These are phyloP conservation scores for Coemansia sp. DNA, from an alignment of 192 early-diverging fungal genomes.

Conservation along the genomic window DNA sequence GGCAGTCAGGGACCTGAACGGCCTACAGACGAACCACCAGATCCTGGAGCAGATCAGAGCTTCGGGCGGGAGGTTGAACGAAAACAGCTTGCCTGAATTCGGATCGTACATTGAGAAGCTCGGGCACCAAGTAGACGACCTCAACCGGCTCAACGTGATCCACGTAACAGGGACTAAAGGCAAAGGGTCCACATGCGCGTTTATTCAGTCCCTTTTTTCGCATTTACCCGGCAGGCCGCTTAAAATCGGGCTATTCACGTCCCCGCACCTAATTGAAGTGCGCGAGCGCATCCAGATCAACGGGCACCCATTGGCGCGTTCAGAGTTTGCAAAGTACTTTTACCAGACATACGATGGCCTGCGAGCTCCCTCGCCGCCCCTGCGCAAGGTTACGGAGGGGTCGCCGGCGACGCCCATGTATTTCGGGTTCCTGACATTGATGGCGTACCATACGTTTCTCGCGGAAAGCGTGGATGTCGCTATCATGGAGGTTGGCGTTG, in stretches of 20 bases:
- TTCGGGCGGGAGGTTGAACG: slow-evolving; percentile 33
- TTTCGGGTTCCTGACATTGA: slow-evolving; percentile 86
- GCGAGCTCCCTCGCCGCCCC: slow-evolving; percentile 24
- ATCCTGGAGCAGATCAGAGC: slow-evolving; percentile 67
- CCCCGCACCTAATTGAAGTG: slow-evolving; percentile 88
- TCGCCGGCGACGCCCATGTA: slow-evolving; percentile 65
- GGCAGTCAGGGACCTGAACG: slow-evolving; percentile 78
- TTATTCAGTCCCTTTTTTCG: slow-evolving; percentile 77
- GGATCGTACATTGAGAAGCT: slow-evolving; percentile 32
- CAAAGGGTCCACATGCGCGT: slow-evolving; percentile 82
- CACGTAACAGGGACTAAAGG: slow-evolving; percentile 86
- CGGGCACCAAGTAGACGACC: slow-evolving; percentile 52
- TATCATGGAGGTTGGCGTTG: slow-evolving; percentile 80
- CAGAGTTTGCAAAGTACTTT: slow-evolving; percentile 82
- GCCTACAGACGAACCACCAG: slow-evolving; percentile 82
- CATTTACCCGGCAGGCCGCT: slow-evolving; percentile 16
- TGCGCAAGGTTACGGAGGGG: slow-evolving; percentile 19
- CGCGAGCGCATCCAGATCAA: slow-evolving; percentile 94
- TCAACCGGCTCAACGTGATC: slow-evolving; percentile 75
- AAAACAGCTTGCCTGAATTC: slow-evolving; percentile 33
- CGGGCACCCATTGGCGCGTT: slow-evolving; percentile 72
- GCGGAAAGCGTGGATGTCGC: slow-evolving; percentile 78
- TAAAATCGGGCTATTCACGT: slow-evolving; percentile 80
- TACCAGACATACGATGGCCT: slow-evolving; percentile 81
- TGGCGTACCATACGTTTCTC: slow-evolving; percentile 88